These are phyloP conservation scores for Saururus chinensis DNA, from an alignment of 164 flowering plant species.

Conservation along the genomic window DNA sequence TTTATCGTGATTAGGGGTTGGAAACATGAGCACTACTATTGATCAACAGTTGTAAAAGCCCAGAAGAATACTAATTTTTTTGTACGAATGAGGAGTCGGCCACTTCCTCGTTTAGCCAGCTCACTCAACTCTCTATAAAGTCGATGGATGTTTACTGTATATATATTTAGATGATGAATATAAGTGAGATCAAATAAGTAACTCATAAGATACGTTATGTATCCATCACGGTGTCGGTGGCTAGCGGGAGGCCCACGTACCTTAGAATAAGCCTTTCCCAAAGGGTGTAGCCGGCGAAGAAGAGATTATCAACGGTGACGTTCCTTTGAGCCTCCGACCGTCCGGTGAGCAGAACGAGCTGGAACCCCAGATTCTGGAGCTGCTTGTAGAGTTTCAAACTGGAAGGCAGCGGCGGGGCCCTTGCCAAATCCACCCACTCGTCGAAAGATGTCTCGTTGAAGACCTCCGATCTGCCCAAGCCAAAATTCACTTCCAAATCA, in stretches of 20 bases:
- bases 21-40: too few species aligned
- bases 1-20: too few species aligned
- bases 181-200: too few species aligned
- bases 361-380: conserved; percentile 55
- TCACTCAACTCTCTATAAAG: too few species aligned
- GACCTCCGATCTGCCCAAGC: conserved; percentile 29
- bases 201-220: too few species aligned
- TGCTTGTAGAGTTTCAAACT: conserved; percentile 60
- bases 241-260: conserved; percentile 18
- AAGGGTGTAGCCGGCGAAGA: conserved; percentile 42
- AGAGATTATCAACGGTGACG: conserved; percentile 43
- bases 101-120: too few species aligned
- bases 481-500: background rate
- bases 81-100: too few species aligned
- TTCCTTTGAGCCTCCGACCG: conserved; percentile 53
- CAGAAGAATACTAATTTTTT: too few species aligned
- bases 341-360: conserved; percentile 66
- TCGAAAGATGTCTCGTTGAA: conserved; percentile 46
- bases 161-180: too few species aligned
- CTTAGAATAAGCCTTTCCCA: conserved; percentile 73
- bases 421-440: conserved; percentile 54
- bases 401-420: conserved; percentile 68
- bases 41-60: too few species aligned
- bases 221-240: too few species aligned
- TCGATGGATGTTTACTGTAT: too few species aligned